Evolutionary conservation across 2,329 filamentous ascomycete species (phyloP).

Genomic region (Hypoxylon sp.): DNA sequence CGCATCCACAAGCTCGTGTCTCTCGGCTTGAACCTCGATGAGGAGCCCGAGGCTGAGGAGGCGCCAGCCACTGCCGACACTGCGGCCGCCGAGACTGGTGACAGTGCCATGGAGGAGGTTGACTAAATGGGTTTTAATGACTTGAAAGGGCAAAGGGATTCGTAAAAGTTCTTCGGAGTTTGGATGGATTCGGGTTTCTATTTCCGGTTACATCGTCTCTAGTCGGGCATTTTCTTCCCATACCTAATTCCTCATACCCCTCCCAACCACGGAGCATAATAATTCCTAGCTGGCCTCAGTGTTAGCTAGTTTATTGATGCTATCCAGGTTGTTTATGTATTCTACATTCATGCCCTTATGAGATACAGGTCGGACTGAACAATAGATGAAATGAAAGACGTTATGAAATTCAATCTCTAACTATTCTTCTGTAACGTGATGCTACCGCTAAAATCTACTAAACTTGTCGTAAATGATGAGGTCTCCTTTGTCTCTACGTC

Average conservation of each 20-base stretch:
- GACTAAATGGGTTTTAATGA: conserved; percentile 74
- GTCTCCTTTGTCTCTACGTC: not conserved
- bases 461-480: not conserved
- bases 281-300: conserved; percentile 31
- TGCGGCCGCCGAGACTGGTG: conserved; percentile 76
- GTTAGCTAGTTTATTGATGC: conserved; percentile 39
- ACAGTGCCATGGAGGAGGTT: conserved; percentile 99
- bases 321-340: conserved; percentile 50
- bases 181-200: conserved; percentile 59
- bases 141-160: conserved; percentile 52
- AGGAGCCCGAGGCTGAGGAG: conserved; percentile 83
- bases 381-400: conserved; percentile 51
- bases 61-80: conserved; percentile 69
- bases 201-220: conserved; percentile 53
- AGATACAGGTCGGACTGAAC: conserved; percentile 53
- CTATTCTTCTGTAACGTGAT: not conserved
- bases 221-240: conserved; percentile 49
- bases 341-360: conserved; percentile 54
- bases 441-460: not conserved
- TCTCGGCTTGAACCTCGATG: conserved; percentile 96
- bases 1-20: conserved; percentile 99
- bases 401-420: conserved; percentile 21
- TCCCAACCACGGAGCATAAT: conserved; percentile 40
- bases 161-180: conserved; percentile 60
- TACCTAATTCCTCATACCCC: conserved; percentile 53